Evolutionary conservation across 257 asterid species (phyloP).

Genomic region (Ocimum tenuiflorum): DNA sequence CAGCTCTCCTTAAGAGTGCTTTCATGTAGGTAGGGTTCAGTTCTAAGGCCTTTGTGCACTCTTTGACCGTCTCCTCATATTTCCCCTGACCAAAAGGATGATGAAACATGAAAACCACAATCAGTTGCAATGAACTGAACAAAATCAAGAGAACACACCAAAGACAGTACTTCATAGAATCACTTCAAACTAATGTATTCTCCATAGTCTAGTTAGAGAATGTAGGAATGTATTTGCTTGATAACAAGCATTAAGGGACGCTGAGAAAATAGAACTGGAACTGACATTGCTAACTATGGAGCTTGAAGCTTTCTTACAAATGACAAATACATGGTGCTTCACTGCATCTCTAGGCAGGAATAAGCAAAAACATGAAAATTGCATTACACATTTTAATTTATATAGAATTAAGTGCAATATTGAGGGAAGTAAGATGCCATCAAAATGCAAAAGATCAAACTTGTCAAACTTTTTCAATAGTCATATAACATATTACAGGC

Average conservation of each 20-base stretch:
- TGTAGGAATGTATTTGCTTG: background rate
- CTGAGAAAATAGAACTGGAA: background rate
- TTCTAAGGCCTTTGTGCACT: slow-evolving; percentile 84
- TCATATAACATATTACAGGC: background rate
- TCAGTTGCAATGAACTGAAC: background rate
- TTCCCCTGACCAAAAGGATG: slow-evolving; percentile 47
- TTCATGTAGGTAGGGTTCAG: slow-evolving; percentile 74
- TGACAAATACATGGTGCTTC: background rate
- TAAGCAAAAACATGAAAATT: no score
- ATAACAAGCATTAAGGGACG: background rate
- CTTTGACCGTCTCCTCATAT: slow-evolving; percentile 66
- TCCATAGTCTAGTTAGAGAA: background rate
- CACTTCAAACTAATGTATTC: background rate
- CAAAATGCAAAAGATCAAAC: background rate
- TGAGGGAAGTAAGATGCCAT: background rate
- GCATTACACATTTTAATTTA: no score
- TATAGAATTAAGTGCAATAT: background rate
- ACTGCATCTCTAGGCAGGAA: background rate
- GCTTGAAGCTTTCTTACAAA: background rate
- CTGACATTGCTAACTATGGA: background rate
- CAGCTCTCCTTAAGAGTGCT: slow-evolving; percentile 81
- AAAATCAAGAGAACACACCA: background rate
- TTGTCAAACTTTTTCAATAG: background rate
- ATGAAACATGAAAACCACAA: slow-evolving; percentile 18
- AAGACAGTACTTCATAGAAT: background rate